Base-by-base conservation (phyloP, 2,329 filamentous ascomycete genomes). In the Neocucurbitaria cava region DNA sequence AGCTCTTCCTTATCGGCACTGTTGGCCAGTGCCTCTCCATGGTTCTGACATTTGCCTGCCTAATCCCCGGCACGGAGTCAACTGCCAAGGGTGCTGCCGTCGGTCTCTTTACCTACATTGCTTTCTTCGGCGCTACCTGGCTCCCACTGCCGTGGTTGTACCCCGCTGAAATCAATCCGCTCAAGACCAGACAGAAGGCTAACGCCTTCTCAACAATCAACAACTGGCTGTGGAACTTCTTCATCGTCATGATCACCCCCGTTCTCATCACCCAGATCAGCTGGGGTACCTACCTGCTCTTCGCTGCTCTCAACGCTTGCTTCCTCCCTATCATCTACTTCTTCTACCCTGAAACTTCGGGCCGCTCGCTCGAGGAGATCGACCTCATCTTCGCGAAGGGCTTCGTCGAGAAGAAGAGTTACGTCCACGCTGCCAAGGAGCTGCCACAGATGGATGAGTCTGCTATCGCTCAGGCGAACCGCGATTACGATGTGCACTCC, bases 51-150 rank as follows among this genome's bases (percentile, higher is more conserved):
- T 77, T 79, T 43, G 77, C 65, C n/a, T 75, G 74, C 56, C 59
- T 79, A 18, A 77, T 79, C 20, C 76, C 76, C 1, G 71, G 61
- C 30, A 71, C 64, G 1, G 26, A 65, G 2, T 62, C 49, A 8
- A 70, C 78, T 41, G 77, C 80, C 21, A 80, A 81, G 56, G 79
- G 80, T 26, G 79, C 81, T 1, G 80, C 82, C 9, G 86, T 88
- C 2, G 87, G 87, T 52, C 58, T 90, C 11, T 90, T 90, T 75
- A 82, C 86, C 2, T 90, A 89, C 74, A 89, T 89, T 65, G 85
- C 86, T 4, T 87, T 86, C 50, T 89, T 89, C 59, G 87, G 87
- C 30, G 86, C 86, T 0, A 86, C 85, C 0, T 88, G 85, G 82
- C 70, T 88, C 6, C 85, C 86, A 15, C 79, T 88, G 21, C 86